phyloP scores from a whole-genome alignment of 495 filamentous ascomycete genomes.

The Hyaloscypha finlandica region DNA sequence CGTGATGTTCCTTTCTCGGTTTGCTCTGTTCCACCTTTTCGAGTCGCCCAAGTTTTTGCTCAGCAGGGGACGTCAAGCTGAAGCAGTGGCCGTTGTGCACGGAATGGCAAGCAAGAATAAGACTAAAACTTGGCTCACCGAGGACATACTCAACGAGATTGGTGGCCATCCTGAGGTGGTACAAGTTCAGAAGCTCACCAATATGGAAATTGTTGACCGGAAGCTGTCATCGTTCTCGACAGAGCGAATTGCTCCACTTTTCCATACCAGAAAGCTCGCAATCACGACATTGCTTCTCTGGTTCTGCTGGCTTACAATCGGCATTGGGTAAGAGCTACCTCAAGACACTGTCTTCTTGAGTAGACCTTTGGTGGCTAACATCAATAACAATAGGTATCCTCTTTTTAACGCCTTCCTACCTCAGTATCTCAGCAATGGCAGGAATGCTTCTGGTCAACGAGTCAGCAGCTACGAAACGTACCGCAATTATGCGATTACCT shows the following conservation, averaged over 20 bases:
- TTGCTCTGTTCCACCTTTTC: constrained; percentile 79
- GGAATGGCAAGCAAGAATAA: constrained; percentile 72
- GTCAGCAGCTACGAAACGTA: constrained; percentile 60
- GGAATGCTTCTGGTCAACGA: constrained; percentile 47
- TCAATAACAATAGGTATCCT: constrained; percentile 38
- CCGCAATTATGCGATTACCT: constrained; percentile 77
- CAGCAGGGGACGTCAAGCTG: constrained; percentile 68
- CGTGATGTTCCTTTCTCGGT: constrained; percentile 68
- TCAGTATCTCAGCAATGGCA: constrained; percentile 73
- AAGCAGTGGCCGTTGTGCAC: constrained; percentile 75
- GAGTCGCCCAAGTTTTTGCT: constrained; percentile 86
- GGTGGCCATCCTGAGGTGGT: constrained; percentile 38
- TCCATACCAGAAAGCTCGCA: constrained; percentile 48
- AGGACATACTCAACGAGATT: constrained; percentile 56
- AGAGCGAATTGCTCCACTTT: constrained; percentile 48
- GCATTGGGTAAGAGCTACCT: constrained; percentile 49
- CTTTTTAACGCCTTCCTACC: constrained; percentile 86
- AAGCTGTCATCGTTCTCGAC: constrained; percentile 41
- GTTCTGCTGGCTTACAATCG: constrained; percentile 58
- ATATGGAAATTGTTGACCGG: constrained; percentile 18
- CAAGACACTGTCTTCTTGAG: no score
- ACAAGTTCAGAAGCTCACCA: constrained; percentile 35
- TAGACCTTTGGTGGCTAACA: no score
- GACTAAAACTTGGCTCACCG: constrained; percentile 63
- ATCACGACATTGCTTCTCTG: constrained; percentile 55